Conservation (phyloP, 306 rosid species). For the Chamaecrista fasciculata region DNA sequence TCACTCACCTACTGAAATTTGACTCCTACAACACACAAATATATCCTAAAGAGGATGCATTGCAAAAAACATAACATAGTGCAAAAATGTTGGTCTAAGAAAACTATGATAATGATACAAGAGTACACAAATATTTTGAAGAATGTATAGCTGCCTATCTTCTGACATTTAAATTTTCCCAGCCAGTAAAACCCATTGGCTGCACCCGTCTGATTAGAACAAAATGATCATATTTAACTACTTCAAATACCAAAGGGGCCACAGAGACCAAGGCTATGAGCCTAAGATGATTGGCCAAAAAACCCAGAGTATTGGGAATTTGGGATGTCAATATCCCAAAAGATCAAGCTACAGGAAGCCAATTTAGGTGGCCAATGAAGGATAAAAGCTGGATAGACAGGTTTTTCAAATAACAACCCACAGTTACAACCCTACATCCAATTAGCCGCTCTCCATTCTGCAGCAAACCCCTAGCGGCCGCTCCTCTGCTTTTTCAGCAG, state of each 20-base stretch:
- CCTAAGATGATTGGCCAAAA: background rate
- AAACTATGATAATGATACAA: background rate
- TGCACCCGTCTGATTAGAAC: background rate
- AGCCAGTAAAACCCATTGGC: background rate
- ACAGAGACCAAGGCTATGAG: background rate
- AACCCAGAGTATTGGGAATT: too few relatives aligned
- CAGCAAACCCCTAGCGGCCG: too few relatives aligned
- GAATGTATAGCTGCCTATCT: background rate
- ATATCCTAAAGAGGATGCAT: background rate
- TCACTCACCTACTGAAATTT: background rate
- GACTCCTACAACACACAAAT: background rate
- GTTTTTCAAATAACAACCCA: too few relatives aligned
- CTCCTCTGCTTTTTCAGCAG: too few relatives aligned
- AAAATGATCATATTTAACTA: background rate
- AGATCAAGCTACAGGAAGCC: too few relatives aligned
- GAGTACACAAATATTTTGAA: background rate
- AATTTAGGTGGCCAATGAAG: too few relatives aligned
- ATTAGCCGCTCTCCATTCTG: too few relatives aligned
- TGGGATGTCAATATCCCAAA: too few relatives aligned
- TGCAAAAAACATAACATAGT: background rate
- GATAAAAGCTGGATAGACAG: too few relatives aligned
- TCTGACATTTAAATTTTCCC: background rate
- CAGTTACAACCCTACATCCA: too few relatives aligned
- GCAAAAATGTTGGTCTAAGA: background rate
- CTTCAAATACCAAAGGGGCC: too few relatives aligned